These are phyloP conservation scores for Nakaseomyces uthaithaninus DNA, from an alignment of 1,139 yeast genomes.

Conservation along the genomic window DNA sequence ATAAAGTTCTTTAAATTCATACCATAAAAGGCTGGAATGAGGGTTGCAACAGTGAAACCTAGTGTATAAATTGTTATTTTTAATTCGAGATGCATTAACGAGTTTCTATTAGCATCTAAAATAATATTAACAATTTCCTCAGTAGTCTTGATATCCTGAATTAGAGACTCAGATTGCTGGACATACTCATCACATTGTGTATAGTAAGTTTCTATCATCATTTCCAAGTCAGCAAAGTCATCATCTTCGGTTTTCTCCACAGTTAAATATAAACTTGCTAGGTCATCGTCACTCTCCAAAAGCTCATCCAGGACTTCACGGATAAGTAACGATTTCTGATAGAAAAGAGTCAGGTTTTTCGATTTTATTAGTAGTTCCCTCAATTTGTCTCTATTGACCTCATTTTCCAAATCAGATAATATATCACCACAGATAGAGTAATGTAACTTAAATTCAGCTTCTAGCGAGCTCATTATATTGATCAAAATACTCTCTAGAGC, in stretches of 20 bases:
- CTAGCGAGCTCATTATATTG: constrained; percentile 75
- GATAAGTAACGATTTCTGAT: constrained; percentile 59
- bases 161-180: constrained; percentile 79
- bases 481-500: constrained; percentile 85
- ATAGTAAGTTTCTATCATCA: constrained; percentile 86
- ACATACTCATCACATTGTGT: constrained; percentile 95
- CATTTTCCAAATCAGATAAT: constrained; percentile 56
- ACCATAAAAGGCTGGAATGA: constrained; percentile 82
- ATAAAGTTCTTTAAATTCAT: constrained; percentile 89
- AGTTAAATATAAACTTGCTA: constrained; percentile 75
- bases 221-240: constrained; percentile 71
- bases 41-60: constrained; percentile 72
- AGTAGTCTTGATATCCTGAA: constrained; percentile 79
- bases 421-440: constrained; percentile 59
- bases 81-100: constrained; percentile 81
- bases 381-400: constrained; percentile 58
- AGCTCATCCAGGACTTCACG: constrained; percentile 66
- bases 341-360: constrained; percentile 56
- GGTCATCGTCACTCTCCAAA: constrained; percentile 79
- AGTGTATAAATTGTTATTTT: constrained; percentile 79
- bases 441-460: constrained; percentile 74
- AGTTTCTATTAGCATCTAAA: constrained; percentile 88
- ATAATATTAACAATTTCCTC: constrained; percentile 95
- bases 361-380: constrained; percentile 60
- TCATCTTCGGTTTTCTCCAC: constrained; percentile 26